A percentile compares a stretch with the other conserved stretches of the same genome.
Evolutionary conservation across 208 protist genomes (phyloP).

Genomic region (Leishmania aethiopica): DNA sequence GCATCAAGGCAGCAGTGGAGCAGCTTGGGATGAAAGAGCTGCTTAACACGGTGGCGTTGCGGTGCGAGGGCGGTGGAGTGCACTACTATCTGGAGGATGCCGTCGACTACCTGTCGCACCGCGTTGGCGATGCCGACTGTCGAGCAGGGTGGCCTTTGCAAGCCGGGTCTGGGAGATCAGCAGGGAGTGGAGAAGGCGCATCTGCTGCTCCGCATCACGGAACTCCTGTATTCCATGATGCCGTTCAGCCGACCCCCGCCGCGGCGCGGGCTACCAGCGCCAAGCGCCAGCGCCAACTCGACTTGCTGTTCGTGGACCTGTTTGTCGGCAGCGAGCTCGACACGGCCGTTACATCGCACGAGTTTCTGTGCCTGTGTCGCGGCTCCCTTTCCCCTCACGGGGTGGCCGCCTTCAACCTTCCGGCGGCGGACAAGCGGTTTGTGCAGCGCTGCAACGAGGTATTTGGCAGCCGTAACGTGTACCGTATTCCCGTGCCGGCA

Average conservation of each 20-base stretch:
- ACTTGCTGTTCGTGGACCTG: constrained; percentile 84
- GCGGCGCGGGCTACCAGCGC: constrained; percentile 14
- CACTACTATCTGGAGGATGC: constrained; percentile 51
- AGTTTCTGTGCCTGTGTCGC: constrained; percentile 65
- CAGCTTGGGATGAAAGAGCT: constrained; percentile 70
- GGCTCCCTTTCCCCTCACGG: constrained; percentile 55
- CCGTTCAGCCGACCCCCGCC: background rate
- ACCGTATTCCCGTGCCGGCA: constrained; percentile 55
- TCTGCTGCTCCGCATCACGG: constrained; percentile 4
- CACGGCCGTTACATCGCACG: constrained; percentile 36
- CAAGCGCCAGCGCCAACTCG: constrained; percentile 41
- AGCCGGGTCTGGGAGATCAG: background rate
- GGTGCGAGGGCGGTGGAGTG: constrained; percentile 34
- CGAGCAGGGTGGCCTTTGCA: background rate
- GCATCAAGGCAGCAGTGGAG: constrained; percentile 70
- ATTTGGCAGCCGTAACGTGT: constrained; percentile 75
- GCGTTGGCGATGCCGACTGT: background rate
- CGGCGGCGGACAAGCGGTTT: constrained; percentile 54
- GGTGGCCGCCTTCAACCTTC: constrained; percentile 84
- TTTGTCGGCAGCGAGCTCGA: constrained; percentile 77
- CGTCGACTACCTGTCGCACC: constrained; percentile 35
- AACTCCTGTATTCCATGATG: constrained; percentile 11
- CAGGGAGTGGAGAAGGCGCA: background rate
- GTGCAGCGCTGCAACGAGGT: constrained; percentile 47
- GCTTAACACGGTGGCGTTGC: constrained; percentile 33